Base-by-base conservation (phyloP, 305 asterid species). In the Fraxinus platypoda region DNA sequence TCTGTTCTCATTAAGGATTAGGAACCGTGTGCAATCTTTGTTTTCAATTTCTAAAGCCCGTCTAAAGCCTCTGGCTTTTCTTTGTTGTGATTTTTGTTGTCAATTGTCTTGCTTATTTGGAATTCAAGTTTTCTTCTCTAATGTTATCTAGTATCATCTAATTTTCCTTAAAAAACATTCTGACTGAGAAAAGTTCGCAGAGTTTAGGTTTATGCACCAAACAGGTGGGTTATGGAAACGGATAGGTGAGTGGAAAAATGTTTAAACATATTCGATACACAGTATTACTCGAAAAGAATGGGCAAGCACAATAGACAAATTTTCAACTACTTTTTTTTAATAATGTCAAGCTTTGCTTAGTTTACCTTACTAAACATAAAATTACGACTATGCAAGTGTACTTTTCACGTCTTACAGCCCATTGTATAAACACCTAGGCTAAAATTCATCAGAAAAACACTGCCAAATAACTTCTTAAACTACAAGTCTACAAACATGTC, bases 61-160 rank as follows among this genome's bases (percentile, higher is more conserved):
- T 37, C 37, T 62, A 21, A 9, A 49, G 38, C 80, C 87, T 71
- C 79, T 38, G 37, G 78, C 41, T 77, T 76, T 28, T 19, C 75
- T 75, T 37, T 66, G 49, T 37, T 30, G 23, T 66, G 19, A 52
- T 84, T 41, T 76, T 73, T 84, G 78, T 38, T 78, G 30, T 62
- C 79, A 35, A 4, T 66, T 75, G 77, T 73, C 57, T 66, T 76
- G 75, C 37, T 74, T 33, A 9, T 80, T 66, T 46, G 73, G 78
- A 79, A 72, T 84, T 80, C 33, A 71, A 46, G 71, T 72, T 7
- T 28, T 64, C 68, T 38, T 59, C 6, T 72, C 17, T 31, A 35
- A 34, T 28, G 3, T 35, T 72, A 33, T 66, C 28, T 35, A 73
- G 0, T 52, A 15, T 8, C 6, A 80, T 72, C n/a, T 30, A 72